Evolutionary conservation across 768 basidiomycete genomes (phyloP), one percentile per base, ranked within the genome.

Genomic region (Calocybe indica): DNA sequence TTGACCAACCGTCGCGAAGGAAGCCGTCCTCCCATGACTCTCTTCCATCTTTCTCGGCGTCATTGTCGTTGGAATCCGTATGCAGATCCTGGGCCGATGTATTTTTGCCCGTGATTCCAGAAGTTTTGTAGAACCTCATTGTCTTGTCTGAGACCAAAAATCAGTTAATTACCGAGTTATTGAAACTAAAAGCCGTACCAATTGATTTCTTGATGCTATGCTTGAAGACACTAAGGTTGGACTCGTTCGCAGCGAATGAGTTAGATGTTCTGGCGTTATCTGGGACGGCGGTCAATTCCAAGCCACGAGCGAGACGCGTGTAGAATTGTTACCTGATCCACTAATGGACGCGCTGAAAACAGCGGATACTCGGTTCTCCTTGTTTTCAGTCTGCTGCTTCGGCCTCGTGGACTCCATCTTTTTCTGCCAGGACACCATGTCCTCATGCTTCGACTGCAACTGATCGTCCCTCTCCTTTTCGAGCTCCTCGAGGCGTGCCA

Each of bases 141-240:
- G 83, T 83, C 64, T 83, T 85, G 58, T 84, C 86, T 88, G 51
- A 36, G 41, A n/a, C 44, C 9, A 28, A 28, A 11, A 42, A 22
- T 28, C 12, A 35, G 37, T 14, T 29, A 29, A 33, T n/a, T 38
- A 30, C 15, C 12, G 14, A 11, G 9, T 43, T 35, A 5, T 37
- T 28, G 7, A 30, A 42, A 28, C 46, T 13, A 14, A 31, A 14
- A 40, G 15, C 63, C 73, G 33, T 54, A 87, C 88, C 86, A 51
- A 91, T 81, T 1, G 88, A 91, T 50, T 76, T 71, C 61, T 78
- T 85, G 54, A 91, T 72, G 49, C 79, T 81, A 54, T 88, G 87
- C 62, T 76, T 86, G 53, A 89, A 68, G 30, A 74, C 70, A 32
- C 58, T 67, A 36, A 66, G 58, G 40, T 60, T 59, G 12, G 61